Evolutionary conservation across 169 alveolate species (phyloP).

Genomic region (Eimeria maxima): DNA sequence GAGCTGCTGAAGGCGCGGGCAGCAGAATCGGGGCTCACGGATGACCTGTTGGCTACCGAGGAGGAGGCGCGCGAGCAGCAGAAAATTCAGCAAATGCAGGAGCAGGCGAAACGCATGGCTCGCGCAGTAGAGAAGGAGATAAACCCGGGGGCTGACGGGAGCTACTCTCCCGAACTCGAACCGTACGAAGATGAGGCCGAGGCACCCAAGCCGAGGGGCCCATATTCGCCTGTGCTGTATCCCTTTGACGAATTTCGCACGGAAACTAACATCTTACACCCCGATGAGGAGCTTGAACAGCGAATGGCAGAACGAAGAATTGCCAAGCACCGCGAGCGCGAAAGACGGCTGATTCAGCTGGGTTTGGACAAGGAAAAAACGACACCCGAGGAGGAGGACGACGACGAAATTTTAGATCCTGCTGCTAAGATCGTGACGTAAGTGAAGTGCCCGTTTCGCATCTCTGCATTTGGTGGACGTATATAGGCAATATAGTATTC

Average conservation of each 20-base stretch:
- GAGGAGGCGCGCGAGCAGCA: conserved; percentile 36
- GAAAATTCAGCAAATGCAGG: conserved; percentile 40
- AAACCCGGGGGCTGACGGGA: conserved; percentile 79
- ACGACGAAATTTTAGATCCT: conserved; percentile 66
- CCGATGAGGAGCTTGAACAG: conserved; percentile 72
- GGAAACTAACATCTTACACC: conserved; percentile 49
- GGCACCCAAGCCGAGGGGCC: conserved; percentile 78
- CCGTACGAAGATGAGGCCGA: conserved; percentile 79
- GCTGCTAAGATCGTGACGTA: conserved; percentile 78
- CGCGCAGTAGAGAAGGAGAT: conserved; percentile 73
- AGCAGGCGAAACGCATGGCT: conserved; percentile 56
- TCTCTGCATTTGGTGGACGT: not conserved
- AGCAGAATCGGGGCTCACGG: conserved; percentile 56
- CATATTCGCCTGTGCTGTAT: conserved; percentile 66
- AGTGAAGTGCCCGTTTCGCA: not conserved
- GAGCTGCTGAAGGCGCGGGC: conserved; percentile 51
- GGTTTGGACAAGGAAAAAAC: conserved; percentile 27
- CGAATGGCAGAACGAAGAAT: conserved; percentile 21
- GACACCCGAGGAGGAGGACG: conserved; percentile 56
- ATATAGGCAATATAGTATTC: too few relatives aligned
- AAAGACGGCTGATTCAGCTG: conserved; percentile 27
- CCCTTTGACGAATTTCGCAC: conserved; percentile 77
- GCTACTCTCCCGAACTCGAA: conserved; percentile 83
- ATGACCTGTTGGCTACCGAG: not conserved
- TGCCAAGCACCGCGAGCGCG: conserved; percentile 71